Base-by-base conservation (phyloP, 2,329 filamentous ascomycete genomes). In the Fusarium fracticaudum region DNA sequence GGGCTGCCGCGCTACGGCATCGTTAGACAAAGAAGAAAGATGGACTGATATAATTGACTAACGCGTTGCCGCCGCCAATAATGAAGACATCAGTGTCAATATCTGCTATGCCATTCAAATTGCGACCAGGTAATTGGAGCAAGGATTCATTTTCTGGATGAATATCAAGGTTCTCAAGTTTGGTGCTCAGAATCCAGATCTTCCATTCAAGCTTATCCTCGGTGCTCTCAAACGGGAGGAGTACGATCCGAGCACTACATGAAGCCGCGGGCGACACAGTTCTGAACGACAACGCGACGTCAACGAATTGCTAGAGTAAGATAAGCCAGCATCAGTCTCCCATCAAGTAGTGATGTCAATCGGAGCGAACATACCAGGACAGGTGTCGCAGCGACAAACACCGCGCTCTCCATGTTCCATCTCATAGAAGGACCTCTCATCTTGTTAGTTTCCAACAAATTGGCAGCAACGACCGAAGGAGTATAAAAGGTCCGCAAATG, bases 151-250 rank as follows among this genome's bases (percentile, higher is more conserved):
- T 18, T 2, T 76, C 62, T 3, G 64, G 60, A 2, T 74, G 60
- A 2, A 71, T 2, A 8, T 74, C 67, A 3, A 76, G 24, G 8
- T 61, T 45, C 5, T 67, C 64, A 2, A 76, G 50, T 5, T 57
- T 67, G 20, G 73, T 74, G 35, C 73, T 76, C 0, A 76, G 14
- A 12, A 74, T 64, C 74, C 74, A 76, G 4, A 76, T 72, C 15
- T 66, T 74, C 68, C 73, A 74, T 7, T 66, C 29, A 0, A 75
- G 15, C 3, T 12, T 20, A 0, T 17, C 22, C 9, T 3, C 5
- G 2, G 5, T 13, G 8, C 18, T 35, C 14, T 60, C 48, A 3
- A 40, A 26, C 1, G 74, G 73, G 4, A 69, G 37, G 17, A 76
- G 71, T 1, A 74, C 26, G 2, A 68, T 22, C 3, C 71, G 58